Base-by-base conservation (phyloP, 805 yeast species). In the Saturnispora galanensis region DNA sequence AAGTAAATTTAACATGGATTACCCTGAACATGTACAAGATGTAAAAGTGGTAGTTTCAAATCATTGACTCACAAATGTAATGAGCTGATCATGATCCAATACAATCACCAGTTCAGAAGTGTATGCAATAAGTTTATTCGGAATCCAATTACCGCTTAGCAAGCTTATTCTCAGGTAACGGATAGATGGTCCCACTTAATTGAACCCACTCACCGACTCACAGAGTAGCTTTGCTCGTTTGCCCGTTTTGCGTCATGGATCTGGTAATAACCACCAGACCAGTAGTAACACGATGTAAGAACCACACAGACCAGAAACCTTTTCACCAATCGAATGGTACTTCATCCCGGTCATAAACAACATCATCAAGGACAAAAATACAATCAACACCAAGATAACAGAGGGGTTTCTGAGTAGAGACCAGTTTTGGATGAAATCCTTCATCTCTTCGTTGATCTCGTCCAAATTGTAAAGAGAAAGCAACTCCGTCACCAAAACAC, bases 251-350 rank as follows among this genome's bases (percentile, higher is more conserved):
- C 18, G 3, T 13, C 10, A n/a, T 28, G 10, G 15, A 38, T 38
- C 28, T 7, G 42, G 39, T 38, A 39, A 10, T 13, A 44, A 28
- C 46, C 45, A 42, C 45, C 45, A 42, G 12, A 37, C 45, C 21
- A 42, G 48, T 45, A 18, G 76, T 70, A 18, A 77, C 77, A 8
- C 69, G 41, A 57, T 73, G 74, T 13, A 87, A 87, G 63, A 78
- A 77, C 4, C 50, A 26, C 73, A 17, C 37, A 84, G 62, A 1
- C 96, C 96, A 18, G 77, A 74, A 2, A 83, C 47, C 56, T 87
- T 88, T 57, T 89, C 97, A 4, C 64, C 49, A 26, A 84, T 60
- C 0, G 93, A 78, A 63, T 93, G 98, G 73, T 88, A 90, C 57
- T 85, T 83, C 12, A 84, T 70, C 47, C 84, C 73, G 1, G 98